phyloP scores from a whole-genome alignment of 1,139 yeast species.

The Eremothecium cymbalariae region DNA sequence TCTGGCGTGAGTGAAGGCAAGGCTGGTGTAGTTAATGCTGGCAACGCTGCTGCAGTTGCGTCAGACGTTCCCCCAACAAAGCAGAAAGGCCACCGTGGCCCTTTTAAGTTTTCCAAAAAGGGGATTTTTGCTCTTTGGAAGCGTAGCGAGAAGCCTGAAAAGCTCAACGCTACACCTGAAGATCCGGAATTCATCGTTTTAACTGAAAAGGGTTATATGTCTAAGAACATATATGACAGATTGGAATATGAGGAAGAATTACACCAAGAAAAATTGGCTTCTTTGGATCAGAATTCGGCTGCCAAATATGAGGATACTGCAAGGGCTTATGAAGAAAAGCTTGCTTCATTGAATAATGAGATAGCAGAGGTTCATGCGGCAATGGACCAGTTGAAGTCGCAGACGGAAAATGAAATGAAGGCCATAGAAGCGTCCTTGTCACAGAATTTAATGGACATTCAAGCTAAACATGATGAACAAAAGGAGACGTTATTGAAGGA shows the following conservation, averaged over 20 bases:
- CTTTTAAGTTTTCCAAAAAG: too few relatives aligned
- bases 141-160: conserved; percentile 10
- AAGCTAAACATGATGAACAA: conserved; percentile 17
- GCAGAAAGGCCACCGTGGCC: too few relatives aligned
- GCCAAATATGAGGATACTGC: conserved; percentile 18
- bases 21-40: too few relatives aligned
- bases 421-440: conserved; percentile 21
- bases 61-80: too few relatives aligned
- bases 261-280: conserved; percentile 19
- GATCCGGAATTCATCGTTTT: conserved; percentile 27
- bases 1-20: neutral
- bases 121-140: conserved; percentile 11
- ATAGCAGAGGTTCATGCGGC: conserved; percentile 18
- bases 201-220: conserved; percentile 23
- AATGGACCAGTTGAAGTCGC: conserved; percentile 22
- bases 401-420: conserved; percentile 23
- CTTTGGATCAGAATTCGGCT: conserved; percentile 13
- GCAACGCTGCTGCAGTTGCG: conserved; percentile 2
- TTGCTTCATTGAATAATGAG: conserved; percentile 18
- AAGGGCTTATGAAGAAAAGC: conserved; percentile 18
- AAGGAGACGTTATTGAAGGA: conserved; percentile 24
- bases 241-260: conserved; percentile 20
- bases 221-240: conserved; percentile 28
- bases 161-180: conserved; percentile 27
- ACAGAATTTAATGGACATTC: conserved; percentile 20